Evolutionary conservation across 192 early-diverging fungal species (phyloP), one percentile per base, ranked within the genome.

Genomic region (Backusella psychrophila): DNA sequence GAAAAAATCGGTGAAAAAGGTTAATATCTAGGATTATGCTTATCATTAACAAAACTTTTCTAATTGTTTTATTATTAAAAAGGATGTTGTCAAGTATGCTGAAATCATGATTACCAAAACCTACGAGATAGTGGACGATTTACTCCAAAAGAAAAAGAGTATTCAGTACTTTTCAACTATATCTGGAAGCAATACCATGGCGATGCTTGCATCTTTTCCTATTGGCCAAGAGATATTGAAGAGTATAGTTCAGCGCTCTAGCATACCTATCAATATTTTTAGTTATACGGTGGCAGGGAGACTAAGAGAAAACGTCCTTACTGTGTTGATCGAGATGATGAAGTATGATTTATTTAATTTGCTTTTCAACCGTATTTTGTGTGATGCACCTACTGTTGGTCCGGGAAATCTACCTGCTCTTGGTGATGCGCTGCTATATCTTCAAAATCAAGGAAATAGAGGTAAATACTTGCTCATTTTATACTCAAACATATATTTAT

Each of bases 111-210:
- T 63, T 4, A 26, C 56, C 56, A 63, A 63, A n/a, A 63, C 56
- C 2, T 63, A 29, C 12, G 56, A 23, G 29, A 63, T 63, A 63
- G 12, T 63, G 2, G 12, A 26, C 11, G 56, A 63, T 63, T 63
- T 63, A 12, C 56, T 63, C 12, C 56, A 63, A 29, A 63, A 63
- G 56, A 63, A 63, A 29, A 63, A 63, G 12, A 23, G 23, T 14
- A 63, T 63, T 12, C 56, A 71, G 17, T 71, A 46, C 29, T 71
- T 71, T 46, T 44, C 70, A 31, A 71, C 70, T 7, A 23, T 49
- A 26, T 26, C 70, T 19, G 70, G 70, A 31, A 71, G 70, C 14
- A 44, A 46, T 19, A 46, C 70, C 11, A 26, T 71, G 21, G 29
- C 39, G 19, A 46, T 49, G 70, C 41, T 71, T 31, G 70, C 41